These are phyloP conservation scores for Hypoxylon trugodes DNA, from an alignment of 495 filamentous ascomycete species.

Conservation along the genomic window DNA sequence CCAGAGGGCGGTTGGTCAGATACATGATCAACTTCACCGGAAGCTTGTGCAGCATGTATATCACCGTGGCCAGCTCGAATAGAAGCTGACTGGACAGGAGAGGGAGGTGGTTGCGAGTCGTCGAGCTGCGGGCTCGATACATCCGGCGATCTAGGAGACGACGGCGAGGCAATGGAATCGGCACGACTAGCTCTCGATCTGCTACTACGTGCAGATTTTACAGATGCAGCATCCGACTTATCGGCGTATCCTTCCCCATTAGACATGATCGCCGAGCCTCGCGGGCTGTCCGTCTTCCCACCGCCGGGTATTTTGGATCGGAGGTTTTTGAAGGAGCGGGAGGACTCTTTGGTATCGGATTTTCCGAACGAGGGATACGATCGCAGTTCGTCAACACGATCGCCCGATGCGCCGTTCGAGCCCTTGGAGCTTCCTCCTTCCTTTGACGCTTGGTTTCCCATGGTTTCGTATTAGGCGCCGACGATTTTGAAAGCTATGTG, in stretches of 20 bases:
- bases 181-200: slow-evolving; percentile 52
- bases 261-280: slow-evolving; percentile 72
- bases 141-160: slow-evolving; percentile 57
- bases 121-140: slow-evolving; percentile 48
- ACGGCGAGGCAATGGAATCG: slow-evolving; percentile 45
- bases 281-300: slow-evolving; percentile 77
- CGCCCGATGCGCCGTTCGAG: slow-evolving; percentile 46
- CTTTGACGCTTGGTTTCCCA: slow-evolving; percentile 96
- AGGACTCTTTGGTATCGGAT: slow-evolving; percentile 93
- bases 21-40: slow-evolving; percentile 91
- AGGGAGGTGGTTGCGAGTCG: slow-evolving; percentile 81
- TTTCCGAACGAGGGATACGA: slow-evolving; percentile 91
- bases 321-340: slow-evolving; percentile 84
- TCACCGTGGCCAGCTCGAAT: slow-evolving; percentile 74
- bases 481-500: slow-evolving; percentile 5
- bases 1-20: slow-evolving; percentile 89
- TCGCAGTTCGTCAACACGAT: slow-evolving; percentile 60
- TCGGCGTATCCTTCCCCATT: slow-evolving; percentile 66
- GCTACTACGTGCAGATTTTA: slow-evolving; percentile 70
- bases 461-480: slow-evolving; percentile 50
- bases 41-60: slow-evolving; percentile 80
- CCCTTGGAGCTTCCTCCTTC: slow-evolving; percentile 59
- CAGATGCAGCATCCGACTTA: slow-evolving; percentile 77
- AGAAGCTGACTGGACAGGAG: slow-evolving; percentile 82
- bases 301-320: slow-evolving; percentile 67